Base-by-base conservation (phyloP, 805 yeast genomes). In the Jamesozyma lodderae region DNA sequence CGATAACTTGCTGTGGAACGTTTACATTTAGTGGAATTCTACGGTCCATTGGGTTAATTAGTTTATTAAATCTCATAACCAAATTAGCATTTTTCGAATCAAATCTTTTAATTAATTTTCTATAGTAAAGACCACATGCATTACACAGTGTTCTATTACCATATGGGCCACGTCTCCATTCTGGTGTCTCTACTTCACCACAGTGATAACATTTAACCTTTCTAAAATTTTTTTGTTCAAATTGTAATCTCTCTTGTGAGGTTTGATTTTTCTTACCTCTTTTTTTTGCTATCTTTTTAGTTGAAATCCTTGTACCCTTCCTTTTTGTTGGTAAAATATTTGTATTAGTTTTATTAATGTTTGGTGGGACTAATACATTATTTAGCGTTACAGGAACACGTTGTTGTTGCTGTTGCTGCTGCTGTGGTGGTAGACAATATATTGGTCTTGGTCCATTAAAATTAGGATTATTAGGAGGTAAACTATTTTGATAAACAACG, bases 101-200 rank as follows among this genome's bases (percentile, higher is more conserved):
- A 39, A 55, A 57, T 30, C 50, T 52, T 33, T 69, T 77, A 4
- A 69, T 62, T 39, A 81, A 53, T 51, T 81, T 81, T 18, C 81
- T 70, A 51, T 72, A 80, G 51, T 78, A 81, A 35, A 88, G 64
- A 0, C 96, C 97, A 64, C 97, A 88, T 0, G 96, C 96, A 57
- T 88, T 88, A 60, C 96, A 88, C 41, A 88, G 66, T 0, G 94
- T 81, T 51, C 87, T 70, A 4, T 79, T 75, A 0, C 95, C 95
- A 41, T 74, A 73, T 1, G 96, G 96, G 0, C 96, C 96, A 42
- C 81, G 68, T 54, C 96, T 71, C 96, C 96, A 88, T 58, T 88
- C 96, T 0, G 96, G 96, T 0, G 95, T 84, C 33, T 75, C 76
- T 21, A 67, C 67, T 2, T 79, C 74, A 0, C 79, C 79, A 62